These are phyloP conservation scores for Pseudonitzschia multiseries DNA, from an alignment of 108 stramenopile species.

Conservation along the genomic window DNA sequence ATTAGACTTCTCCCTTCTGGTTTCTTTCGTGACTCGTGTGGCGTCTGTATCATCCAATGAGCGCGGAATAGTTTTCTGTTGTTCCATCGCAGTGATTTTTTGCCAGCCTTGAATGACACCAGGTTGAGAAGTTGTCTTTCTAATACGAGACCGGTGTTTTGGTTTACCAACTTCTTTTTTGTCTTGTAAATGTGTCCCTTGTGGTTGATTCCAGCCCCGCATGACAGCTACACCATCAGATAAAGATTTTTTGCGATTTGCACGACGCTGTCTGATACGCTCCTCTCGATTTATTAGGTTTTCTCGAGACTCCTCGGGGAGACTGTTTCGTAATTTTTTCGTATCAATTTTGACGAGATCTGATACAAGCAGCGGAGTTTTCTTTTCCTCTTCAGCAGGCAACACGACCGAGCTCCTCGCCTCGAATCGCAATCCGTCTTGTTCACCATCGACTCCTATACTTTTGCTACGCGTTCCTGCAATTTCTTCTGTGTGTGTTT, in stretches of 20 bases:
- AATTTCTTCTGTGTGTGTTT: neutral
- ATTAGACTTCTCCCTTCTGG: slow-evolving; percentile 11
- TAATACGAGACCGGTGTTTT: slow-evolving; percentile 15
- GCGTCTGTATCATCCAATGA: slow-evolving; percentile 6
- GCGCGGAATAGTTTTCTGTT: neutral
- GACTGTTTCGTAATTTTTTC: slow-evolving; percentile 19
- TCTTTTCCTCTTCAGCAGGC: slow-evolving; percentile 1
- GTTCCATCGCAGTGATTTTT: slow-evolving; percentile 12
- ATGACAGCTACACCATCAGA: slow-evolving; percentile 65
- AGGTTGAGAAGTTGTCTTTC: slow-evolving; percentile 45
- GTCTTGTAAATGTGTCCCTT: neutral
- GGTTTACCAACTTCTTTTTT: neutral
- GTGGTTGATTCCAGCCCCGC: slow-evolving; percentile 13
- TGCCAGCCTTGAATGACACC: slow-evolving; percentile 46
- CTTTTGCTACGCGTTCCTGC: neutral
- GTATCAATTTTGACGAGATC: slow-evolving; percentile 44
- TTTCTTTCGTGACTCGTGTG: neutral
- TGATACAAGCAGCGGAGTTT: slow-evolving; percentile 23
- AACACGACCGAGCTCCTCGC: neutral
- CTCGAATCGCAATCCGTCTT: neutral
- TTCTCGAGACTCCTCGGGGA: slow-evolving; percentile 22
- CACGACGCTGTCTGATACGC: slow-evolving; percentile 25
- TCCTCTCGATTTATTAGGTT: slow-evolving; percentile 22
- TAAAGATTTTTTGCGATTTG: slow-evolving; percentile 35
- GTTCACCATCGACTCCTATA: neutral